Conservation (phyloP, 1,139 yeast species). For the Debaryomyces singareniensis region DNA sequence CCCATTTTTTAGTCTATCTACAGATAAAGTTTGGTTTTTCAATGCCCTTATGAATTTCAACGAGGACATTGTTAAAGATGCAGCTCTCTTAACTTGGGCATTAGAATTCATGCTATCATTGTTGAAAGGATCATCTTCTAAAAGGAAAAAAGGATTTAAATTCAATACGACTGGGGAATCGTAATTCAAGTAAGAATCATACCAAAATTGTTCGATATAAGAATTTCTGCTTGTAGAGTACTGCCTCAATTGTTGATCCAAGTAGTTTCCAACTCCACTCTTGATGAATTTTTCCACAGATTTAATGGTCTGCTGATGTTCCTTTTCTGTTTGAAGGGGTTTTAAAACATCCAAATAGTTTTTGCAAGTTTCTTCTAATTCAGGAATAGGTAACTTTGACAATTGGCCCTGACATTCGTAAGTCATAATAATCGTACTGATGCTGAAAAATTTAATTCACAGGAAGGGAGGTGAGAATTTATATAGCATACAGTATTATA, state of each 20-base stretch:
- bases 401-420: constrained; percentile 53
- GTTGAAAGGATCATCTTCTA: constrained; percentile 89
- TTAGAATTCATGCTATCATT: constrained; percentile 47
- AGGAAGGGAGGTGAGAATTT: too few species aligned
- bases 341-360: constrained; percentile 59
- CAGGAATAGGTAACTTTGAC: constrained; percentile 72
- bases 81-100: constrained; percentile 74
- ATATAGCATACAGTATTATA: too few species aligned
- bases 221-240: constrained; percentile 64
- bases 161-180: constrained; percentile 87
- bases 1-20: constrained; percentile 62
- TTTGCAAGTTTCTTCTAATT: constrained; percentile 55
- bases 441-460: too few species aligned
- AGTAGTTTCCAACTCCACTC: constrained; percentile 49
- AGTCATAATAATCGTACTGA: too few species aligned
- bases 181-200: constrained; percentile 77
- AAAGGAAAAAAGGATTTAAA: constrained; percentile 77
- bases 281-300: constrained; percentile 58
- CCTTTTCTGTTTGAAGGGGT: constrained; percentile 72
- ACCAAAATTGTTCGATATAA: constrained; percentile 91
- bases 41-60: constrained; percentile 74
- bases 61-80: constrained; percentile 71
- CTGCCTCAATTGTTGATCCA: constrained; percentile 57
- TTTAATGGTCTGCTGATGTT: constrained; percentile 51
- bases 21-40: constrained; percentile 68